Percentiles rank a stretch among this genome's conserved stretches.
Evolutionary conservation across 306 rosid species (phyloP).

Genomic region (Citrullus mucosospermus): DNA sequence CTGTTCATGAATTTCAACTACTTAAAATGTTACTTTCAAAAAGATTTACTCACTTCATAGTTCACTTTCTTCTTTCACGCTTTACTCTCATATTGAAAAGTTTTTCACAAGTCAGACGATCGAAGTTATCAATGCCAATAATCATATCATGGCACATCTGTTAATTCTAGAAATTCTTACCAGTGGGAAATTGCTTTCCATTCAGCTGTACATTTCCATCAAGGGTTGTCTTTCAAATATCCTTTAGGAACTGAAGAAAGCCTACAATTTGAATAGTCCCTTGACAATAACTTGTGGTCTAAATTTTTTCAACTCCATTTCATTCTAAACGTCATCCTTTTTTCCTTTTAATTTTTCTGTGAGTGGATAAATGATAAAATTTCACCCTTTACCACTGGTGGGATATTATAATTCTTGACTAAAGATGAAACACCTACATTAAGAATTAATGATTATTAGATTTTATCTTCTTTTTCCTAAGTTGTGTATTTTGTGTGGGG

Average conservation of each 20-base stretch:
- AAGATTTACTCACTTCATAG: neutral
- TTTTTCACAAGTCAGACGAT: neutral
- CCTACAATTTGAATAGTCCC: neutral
- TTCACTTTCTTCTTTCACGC: neutral
- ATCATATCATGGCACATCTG: neutral
- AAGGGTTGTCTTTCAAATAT: neutral
- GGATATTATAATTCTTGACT: neutral
- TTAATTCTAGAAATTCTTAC: neutral
- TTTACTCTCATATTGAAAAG: neutral
- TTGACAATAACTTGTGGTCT: neutral
- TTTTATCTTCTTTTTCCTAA: neutral
- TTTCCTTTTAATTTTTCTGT: neutral
- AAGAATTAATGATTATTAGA: neutral
- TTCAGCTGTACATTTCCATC: neutral
- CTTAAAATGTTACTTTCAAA: neutral
- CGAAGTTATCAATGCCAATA: neutral
- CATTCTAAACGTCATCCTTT: neutral
- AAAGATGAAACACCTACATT: neutral
- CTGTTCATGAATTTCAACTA: neutral
- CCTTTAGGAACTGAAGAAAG: neutral
- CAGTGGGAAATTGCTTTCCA: neutral
- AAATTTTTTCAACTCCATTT: neutral
- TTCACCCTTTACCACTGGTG: neutral
- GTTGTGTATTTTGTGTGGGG: neutral
- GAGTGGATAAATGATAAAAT: neutral